Percentiles rank a stretch among this genome's conserved stretches.
Evolutionary conservation across 345 rosid species (phyloP).

Genomic region (Dimocarpus longan): DNA sequence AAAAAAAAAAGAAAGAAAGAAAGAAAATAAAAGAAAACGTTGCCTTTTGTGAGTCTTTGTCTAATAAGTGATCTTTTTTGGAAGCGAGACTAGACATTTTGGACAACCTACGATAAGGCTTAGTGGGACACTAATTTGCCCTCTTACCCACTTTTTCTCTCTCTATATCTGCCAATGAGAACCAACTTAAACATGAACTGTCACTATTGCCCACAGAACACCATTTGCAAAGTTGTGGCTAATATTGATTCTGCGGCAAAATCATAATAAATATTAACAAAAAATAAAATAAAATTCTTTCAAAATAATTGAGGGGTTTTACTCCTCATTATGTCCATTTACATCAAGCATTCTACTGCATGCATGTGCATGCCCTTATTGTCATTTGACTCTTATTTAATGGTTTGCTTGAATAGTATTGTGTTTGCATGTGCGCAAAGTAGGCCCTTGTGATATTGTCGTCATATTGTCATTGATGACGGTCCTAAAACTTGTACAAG

Average conservation of each 20-base stretch:
- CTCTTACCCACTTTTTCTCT: background rate
- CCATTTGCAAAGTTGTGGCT: slow-evolving; percentile 33
- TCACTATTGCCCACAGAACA: slow-evolving; percentile 14
- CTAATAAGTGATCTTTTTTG: background rate
- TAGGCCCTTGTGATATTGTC: background rate
- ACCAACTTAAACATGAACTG: background rate
- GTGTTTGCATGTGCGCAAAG: background rate
- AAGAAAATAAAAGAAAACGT: background rate
- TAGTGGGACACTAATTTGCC: slow-evolving; percentile 9
- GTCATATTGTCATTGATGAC: too few species aligned
- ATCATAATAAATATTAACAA: background rate
- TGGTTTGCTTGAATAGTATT: background rate
- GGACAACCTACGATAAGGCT: slow-evolving; percentile 21
- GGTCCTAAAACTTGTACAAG: too few species aligned
- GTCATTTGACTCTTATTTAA: background rate
- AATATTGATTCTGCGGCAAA: slow-evolving; percentile 38
- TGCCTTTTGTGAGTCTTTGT: background rate
- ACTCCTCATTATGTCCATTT: background rate
- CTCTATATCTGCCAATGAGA: background rate
- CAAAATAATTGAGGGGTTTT: background rate
- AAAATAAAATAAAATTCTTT: background rate
- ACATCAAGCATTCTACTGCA: background rate
- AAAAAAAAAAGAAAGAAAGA: background rate
- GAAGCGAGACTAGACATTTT: background rate
- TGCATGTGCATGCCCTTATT: slow-evolving; percentile 5